Evolutionary conservation across 441 rosid genomes (phyloP).

Genomic region (Capsella rubella): DNA sequence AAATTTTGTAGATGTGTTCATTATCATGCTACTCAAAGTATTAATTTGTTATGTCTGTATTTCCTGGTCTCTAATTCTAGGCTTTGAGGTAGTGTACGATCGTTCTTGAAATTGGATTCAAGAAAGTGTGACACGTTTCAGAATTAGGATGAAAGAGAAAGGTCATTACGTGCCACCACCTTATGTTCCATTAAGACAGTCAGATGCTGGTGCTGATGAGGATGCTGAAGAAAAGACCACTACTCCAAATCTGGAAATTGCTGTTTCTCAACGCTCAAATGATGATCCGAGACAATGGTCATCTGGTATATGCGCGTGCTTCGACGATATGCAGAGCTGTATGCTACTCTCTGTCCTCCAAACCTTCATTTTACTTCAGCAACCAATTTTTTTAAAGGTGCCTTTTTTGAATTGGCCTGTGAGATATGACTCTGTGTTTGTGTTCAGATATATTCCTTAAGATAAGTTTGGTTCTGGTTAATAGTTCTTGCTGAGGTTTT

Average conservation of each 20-base stretch:
- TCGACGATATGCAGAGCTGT: conserved; percentile 98
- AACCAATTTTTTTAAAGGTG: conserved; percentile 60
- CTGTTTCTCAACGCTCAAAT: conserved; percentile 24
- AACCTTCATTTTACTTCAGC: conserved; percentile 66
- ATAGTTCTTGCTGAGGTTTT: background rate
- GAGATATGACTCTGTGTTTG: background rate
- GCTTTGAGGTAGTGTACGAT: conserved; percentile 3
- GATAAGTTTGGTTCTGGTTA: conserved; percentile 2
- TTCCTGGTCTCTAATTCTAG: conserved; percentile 11
- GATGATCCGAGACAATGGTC: conserved; percentile 68
- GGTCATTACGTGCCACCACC: conserved; percentile 77
- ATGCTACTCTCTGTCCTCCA: conserved; percentile 76
- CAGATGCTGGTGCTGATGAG: conserved; percentile 45
- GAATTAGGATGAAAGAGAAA: conserved; percentile 55
- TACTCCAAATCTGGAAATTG: conserved; percentile 39
- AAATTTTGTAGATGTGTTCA: background rate
- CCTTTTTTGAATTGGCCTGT: conserved; percentile 48
- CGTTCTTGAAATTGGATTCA: conserved; percentile 24
- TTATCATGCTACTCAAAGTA: background rate
- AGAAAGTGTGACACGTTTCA: conserved; percentile 10
- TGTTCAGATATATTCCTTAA: background rate
- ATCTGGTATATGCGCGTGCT: conserved; percentile 98
- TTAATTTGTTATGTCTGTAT: background rate
- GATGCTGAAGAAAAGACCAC: conserved; percentile 45
- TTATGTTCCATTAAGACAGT: conserved; percentile 74